Percentiles rank a stretch among this genome's conserved stretches.
Conservation (phyloP, 116 monocot species). For the Zostera marina region DNA sequence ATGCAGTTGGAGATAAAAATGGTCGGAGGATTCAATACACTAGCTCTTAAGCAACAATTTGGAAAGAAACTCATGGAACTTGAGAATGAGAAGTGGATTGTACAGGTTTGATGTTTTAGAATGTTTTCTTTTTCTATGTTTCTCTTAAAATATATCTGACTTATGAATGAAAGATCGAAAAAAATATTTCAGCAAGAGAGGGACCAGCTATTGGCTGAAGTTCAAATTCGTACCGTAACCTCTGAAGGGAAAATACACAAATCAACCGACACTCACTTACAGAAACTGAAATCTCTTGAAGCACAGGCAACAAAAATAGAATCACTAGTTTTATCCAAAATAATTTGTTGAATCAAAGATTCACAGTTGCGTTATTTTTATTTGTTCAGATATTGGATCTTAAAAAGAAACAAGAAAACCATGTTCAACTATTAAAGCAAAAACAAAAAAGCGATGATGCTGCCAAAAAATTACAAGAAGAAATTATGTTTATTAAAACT, state of each 20-base stretch:
- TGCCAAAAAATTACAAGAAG: conserved; percentile 92
- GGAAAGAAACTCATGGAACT: conserved; percentile 91
- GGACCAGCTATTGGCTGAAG: conserved; percentile 61
- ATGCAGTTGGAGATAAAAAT: conserved; percentile 90
- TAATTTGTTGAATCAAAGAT: background rate
- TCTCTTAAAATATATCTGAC: background rate
- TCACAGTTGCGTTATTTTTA: background rate
- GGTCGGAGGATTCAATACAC: conserved; percentile 55
- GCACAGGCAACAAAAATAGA: conserved; percentile 42
- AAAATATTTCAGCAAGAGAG: conserved; percentile 61
- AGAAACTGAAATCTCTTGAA: conserved; percentile 87
- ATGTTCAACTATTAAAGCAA: conserved; percentile 90
- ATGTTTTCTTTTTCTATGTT: background rate
- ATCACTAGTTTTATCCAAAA: background rate
- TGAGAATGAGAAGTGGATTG: conserved; percentile 79
- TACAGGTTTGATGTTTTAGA: conserved; percentile 36
- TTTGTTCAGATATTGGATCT: conserved; percentile 67
- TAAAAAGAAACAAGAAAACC: conserved; percentile 98
- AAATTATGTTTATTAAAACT: conserved; percentile 87
- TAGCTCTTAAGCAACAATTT: conserved; percentile 84
- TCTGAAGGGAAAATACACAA: conserved; percentile 57
- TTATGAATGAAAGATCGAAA: background rate
- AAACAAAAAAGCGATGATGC: conserved; percentile 96
- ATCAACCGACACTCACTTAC: conserved; percentile 50
- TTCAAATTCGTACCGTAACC: conserved; percentile 55